These are phyloP conservation scores for Trametes pubescens DNA, from an alignment of 1,284 basidiomycete species.

Conservation along the genomic window DNA sequence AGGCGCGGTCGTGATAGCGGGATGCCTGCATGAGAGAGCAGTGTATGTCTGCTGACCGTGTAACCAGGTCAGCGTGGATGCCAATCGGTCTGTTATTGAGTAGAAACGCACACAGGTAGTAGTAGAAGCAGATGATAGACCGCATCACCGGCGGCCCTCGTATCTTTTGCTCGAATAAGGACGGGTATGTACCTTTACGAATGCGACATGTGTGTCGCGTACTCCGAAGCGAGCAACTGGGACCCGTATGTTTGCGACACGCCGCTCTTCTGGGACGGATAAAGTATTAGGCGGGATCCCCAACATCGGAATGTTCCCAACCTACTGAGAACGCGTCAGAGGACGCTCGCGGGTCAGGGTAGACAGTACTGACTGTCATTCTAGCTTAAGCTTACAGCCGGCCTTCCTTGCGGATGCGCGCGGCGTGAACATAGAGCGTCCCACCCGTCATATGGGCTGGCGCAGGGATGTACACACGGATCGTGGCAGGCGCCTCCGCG, in stretches of 20 bases:
- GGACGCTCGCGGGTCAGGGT: background rate
- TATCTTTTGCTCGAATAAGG: background rate
- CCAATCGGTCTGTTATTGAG: background rate
- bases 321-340: slow-evolving; percentile 9
- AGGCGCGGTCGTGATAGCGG: background rate
- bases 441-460: background rate
- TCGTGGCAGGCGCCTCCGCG: background rate
- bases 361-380: slow-evolving; percentile 1
- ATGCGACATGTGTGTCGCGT: background rate
- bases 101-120: background rate
- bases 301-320: slow-evolving; percentile 14
- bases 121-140: background rate
- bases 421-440: background rate
- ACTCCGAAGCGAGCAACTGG: too few relatives aligned
- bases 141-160: background rate
- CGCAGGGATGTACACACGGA: background rate
- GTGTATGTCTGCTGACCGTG: slow-evolving; percentile 16
- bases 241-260: background rate
- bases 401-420: background rate
- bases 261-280: slow-evolving; percentile 6
- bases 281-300: background rate
- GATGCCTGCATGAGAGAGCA: slow-evolving; percentile 7
- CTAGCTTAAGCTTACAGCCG: slow-evolving; percentile 1
- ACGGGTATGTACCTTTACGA: background rate
- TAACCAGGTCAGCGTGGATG: slow-evolving; percentile 2